Evolutionary conservation across 306 rosid species (phyloP), one percentile per base, ranked within the genome.

Genomic region (Rosa multiflora): DNA sequence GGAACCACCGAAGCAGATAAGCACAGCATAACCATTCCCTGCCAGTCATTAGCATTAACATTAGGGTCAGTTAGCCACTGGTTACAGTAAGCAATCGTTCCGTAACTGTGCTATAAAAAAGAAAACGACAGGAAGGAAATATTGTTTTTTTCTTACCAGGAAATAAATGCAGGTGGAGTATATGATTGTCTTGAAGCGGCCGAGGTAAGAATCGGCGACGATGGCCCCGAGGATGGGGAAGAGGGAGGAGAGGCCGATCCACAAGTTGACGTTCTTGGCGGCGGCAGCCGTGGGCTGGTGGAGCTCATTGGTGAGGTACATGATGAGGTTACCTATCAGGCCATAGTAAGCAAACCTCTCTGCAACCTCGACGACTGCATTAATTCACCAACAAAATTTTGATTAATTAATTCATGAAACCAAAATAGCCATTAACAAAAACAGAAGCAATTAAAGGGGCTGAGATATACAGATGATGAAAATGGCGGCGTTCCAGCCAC

Each of bases 181-280:
- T 70, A 90, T 77, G 23, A 90, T 90, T 47, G 94, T 87, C 35
- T 63, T 82, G 89, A 88, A 90, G 5, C 94, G 88, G 59, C 94
- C 94, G 0, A 88, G 42, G 44, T 70, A 85, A 0, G 94, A 90
- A 66, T 90, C 94, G 4, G 92, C 92, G 0, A 88, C 12, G 81
- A 87, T 83, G 23, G 88, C 91, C 15, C 94, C 92, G 5, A 90
- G 81, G 52, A 90, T 5, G n/a, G 94, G 92, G 62, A 88, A 88
- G 53, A 90, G 82, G 0, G 91, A 78, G 0, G 92, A 85, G 10
- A 87, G 86, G 29, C 91, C 94, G 52, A 87, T 71, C 94, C 92
- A 88, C 4, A 88, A 85, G 88, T 90, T 90, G 42, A 90, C 92
- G 66, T 87, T 83, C 80, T 87, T 83, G 0, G 78, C 91, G 6